Evolutionary conservation across 1,284 basidiomycete species (phyloP).

Genomic region (Flammula alnicola): DNA sequence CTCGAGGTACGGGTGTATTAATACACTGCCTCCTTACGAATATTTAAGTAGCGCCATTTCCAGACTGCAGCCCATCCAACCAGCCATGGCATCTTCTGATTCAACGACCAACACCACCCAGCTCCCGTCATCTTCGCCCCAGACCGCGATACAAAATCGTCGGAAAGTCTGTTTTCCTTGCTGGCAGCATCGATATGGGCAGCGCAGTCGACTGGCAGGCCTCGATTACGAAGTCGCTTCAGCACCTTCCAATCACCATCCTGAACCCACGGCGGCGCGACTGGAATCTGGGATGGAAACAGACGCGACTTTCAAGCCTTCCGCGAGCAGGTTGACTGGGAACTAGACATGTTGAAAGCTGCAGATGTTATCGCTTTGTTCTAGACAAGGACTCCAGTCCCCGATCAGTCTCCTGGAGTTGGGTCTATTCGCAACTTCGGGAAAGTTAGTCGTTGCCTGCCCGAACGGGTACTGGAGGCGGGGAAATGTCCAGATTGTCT

Average conservation of each 20-base stretch:
- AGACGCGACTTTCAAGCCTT: not conserved
- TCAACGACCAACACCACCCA: not conserved
- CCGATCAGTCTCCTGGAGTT: constrained; percentile 6
- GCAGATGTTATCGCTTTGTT: constrained; percentile 6
- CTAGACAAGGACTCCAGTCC: not conserved
- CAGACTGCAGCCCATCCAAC: no score
- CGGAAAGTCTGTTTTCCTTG: constrained; percentile 5
- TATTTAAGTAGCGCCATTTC: no score
- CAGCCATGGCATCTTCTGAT: no score
- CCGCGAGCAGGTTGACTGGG: constrained; percentile 7
- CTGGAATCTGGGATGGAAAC: not conserved
- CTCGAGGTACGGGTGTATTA: no score
- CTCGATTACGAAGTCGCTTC: not conserved
- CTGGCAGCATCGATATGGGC: constrained; percentile 8
- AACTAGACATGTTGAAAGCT: constrained; percentile 4
- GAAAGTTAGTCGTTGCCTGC: constrained; percentile 1
- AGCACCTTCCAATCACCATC: not conserved
- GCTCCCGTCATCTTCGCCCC: constrained; percentile 2
- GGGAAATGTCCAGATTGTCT: constrained; percentile 11
- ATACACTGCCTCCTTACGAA: no score
- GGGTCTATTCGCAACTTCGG: not conserved
- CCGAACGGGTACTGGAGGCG: constrained; percentile 6
- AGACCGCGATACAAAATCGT: not conserved
- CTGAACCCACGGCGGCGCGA: not conserved
- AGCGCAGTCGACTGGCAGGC: constrained; percentile 2